phyloP scores from a whole-genome alignment of 1,139 yeast species.

The Kodamaea plutei region DNA sequence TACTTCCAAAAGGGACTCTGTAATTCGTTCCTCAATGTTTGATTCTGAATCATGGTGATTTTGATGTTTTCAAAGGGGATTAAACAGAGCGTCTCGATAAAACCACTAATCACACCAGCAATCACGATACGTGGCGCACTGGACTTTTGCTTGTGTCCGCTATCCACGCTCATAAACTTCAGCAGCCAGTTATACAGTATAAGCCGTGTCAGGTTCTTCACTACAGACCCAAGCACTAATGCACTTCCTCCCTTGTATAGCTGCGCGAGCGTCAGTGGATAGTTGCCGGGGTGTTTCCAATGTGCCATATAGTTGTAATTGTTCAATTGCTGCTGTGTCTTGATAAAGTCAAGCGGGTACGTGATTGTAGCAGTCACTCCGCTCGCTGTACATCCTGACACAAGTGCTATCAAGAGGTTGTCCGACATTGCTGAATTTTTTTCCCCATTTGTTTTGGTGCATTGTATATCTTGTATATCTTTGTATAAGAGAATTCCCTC shows the following conservation, averaged over 20 bases:
- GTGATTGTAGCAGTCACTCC: slow-evolving; percentile 66
- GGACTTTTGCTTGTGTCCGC: slow-evolving; percentile 38
- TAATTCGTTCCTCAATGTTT: slow-evolving; percentile 35
- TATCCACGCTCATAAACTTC: slow-evolving; percentile 61
- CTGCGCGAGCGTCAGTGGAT: slow-evolving; percentile 37
- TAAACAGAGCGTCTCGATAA: slow-evolving; percentile 73
- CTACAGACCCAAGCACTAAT: slow-evolving; percentile 66
- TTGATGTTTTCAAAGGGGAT: slow-evolving; percentile 91
- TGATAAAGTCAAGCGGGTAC: slow-evolving; percentile 81
- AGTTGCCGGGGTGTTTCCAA: slow-evolving; percentile 36
- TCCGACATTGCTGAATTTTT: slow-evolving; percentile 14
- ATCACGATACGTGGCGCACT: slow-evolving; percentile 70
- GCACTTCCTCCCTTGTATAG: slow-evolving; percentile 77
- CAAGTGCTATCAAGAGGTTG: slow-evolving; percentile 54
- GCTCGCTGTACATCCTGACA: slow-evolving; percentile 76
- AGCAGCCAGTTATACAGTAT: slow-evolving; percentile 74
- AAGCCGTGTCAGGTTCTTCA: slow-evolving; percentile 71
- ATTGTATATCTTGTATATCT: neutral
- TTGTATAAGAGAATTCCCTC: neutral
- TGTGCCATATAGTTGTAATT: slow-evolving; percentile 38
- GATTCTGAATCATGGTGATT: slow-evolving; percentile 78
- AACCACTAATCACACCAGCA: slow-evolving; percentile 86
- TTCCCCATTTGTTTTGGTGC: neutral
- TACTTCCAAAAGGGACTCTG: slow-evolving; percentile 16
- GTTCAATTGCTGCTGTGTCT: slow-evolving; percentile 67